A percentile compares a stretch with the other conserved stretches of the same genome.
Evolutionary conservation across 495 filamentous ascomycete genomes (phyloP).

Genomic region (Talaromyces adpressus): DNA sequence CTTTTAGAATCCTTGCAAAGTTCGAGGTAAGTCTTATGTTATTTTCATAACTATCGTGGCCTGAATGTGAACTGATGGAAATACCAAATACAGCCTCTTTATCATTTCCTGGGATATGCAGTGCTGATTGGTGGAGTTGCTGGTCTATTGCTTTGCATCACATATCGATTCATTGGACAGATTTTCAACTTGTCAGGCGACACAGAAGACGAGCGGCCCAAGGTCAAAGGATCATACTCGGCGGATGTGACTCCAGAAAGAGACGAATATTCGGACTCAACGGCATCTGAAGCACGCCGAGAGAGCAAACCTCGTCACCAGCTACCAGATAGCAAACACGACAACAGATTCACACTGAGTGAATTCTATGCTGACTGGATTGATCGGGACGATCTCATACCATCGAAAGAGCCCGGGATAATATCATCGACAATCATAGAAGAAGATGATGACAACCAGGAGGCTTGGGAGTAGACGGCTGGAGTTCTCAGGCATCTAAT

Average conservation of each 20-base stretch:
- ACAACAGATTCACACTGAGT: conserved; percentile 10
- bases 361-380: conserved; percentile 30
- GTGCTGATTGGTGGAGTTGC: conserved; percentile 47
- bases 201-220: not conserved
- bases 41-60: not conserved
- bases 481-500: not conserved
- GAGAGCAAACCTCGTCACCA: conserved; percentile 8
- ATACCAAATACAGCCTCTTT: conserved; percentile 46
- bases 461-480: conserved; percentile 12
- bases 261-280: conserved; percentile 8
- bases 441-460: conserved; percentile 46
- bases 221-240: conserved; percentile 3
- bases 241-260: not conserved
- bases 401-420: conserved; percentile 27
- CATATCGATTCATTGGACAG: conserved; percentile 10
- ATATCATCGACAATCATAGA: conserved; percentile 58
- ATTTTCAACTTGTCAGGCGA: conserved; percentile 1
- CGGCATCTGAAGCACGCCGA: not conserved
- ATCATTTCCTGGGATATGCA: conserved; percentile 57
- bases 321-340: conserved; percentile 16
- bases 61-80: conserved; percentile 4
- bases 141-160: conserved; percentile 42
- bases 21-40: conserved; percentile 50
- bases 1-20: conserved; percentile 42
- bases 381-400: conserved; percentile 19